These are phyloP conservation scores for Calcarisporium arbuscula DNA, from an alignment of 2,329 filamentous ascomycete species.

Conservation along the genomic window DNA sequence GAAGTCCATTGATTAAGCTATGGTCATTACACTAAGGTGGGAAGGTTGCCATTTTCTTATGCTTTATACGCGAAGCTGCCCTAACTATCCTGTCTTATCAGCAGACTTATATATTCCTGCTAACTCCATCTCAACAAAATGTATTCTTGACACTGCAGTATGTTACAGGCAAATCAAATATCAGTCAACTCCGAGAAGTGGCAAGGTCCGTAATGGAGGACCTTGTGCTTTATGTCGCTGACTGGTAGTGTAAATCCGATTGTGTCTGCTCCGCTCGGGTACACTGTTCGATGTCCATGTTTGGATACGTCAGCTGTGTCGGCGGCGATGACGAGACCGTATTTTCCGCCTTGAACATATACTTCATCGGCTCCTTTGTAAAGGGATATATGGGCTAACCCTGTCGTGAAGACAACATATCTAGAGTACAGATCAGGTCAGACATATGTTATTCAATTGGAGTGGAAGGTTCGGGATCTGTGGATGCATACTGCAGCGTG, in stretches of 20 bases:
- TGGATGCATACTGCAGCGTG: slow-evolving; percentile 28
- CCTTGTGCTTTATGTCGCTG: not conserved
- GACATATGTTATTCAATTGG: not conserved
- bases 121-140: too few relatives aligned
- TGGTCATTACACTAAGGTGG: too few relatives aligned
- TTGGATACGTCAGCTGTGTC: slow-evolving; percentile 33
- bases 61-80: too few relatives aligned
- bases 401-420: slow-evolving; percentile 30
- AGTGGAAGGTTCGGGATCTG: not conserved
- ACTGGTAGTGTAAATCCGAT: not conserved
- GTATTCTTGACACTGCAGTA: too few relatives aligned
- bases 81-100: too few relatives aligned
- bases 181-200: not conserved
- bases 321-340: slow-evolving; percentile 34
- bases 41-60: too few relatives aligned
- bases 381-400: slow-evolving; percentile 32
- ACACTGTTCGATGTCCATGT: slow-evolving; percentile 34
- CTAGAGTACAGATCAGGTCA: slow-evolving; percentile 12
- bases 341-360: slow-evolving; percentile 30
- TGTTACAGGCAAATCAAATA: too few relatives aligned
- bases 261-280: slow-evolving; percentile 31
- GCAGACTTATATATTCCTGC: too few relatives aligned
- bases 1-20: too few relatives aligned
- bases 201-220: slow-evolving; percentile 2
- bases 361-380: slow-evolving; percentile 29